Evolutionary conservation across 306 rosid genomes (phyloP), one percentile per base, ranked within the genome.

Genomic region (Medicago ruthenica): DNA sequence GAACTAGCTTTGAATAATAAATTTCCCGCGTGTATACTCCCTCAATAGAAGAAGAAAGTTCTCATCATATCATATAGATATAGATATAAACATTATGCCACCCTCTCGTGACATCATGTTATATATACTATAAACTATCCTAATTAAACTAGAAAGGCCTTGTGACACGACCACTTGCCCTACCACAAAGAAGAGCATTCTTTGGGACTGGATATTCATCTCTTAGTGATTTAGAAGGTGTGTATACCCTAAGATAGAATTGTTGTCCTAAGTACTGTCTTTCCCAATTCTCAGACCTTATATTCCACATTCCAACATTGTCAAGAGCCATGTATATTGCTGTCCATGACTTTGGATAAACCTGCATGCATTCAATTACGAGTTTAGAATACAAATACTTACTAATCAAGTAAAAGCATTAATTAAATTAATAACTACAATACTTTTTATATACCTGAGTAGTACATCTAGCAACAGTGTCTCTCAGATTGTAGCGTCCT

Each of bases 231-330:
- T 84, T 80, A 0, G 96, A 86, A 55, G 84, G 8, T 13, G 99
- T 86, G 67, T 77, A 90, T 15, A 95, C 99, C 68, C 97, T 82
- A 27, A 95, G 86, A 84, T 95, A 95, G 59, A 92, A 87, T 80
- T 95, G 99, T 51, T 95, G 99, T 20, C 99, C 99, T 90, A 95
- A 53, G 83, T 95, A 95, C 67, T 95, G 99, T 68, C 99, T 90
- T 1, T 61, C 97, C 97, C 99, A 95, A 64, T 89, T 83, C 86
- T 92, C 91, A 1, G 99, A 90, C 83, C 99, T 89, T 61, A 95
- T 81, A 77, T 92, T 92, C 98, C 98, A 95, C 92, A 95, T 90
- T 83, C 98, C 98, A 39, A 92, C 97, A 50, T 86, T 95, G 93
- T 95, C 98, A 60, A 95, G 74, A 0, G 98, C 85, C 79, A 95